phyloP scores from a whole-genome alignment of 2,329 filamentous ascomycete genomes.

The Epichloe coenophiala region DNA sequence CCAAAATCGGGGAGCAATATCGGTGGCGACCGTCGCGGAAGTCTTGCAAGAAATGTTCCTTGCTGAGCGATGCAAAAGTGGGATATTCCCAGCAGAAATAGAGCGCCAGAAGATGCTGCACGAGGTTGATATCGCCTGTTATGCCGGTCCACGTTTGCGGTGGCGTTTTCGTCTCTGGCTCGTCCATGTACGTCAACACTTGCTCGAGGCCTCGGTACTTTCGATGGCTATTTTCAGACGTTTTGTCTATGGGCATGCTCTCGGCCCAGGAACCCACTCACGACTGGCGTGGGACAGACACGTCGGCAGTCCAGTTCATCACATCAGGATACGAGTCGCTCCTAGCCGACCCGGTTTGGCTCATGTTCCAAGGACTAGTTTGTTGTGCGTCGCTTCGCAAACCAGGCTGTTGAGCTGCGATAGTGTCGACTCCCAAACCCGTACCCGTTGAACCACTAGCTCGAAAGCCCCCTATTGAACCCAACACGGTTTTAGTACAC shows the following conservation, averaged over 20 bases:
- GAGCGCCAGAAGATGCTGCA: conserved; percentile 49
- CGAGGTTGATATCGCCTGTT: conserved; percentile 41
- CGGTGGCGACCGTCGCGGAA: conserved; percentile 46
- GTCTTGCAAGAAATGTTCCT: conserved; percentile 56
- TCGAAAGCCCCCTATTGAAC: conserved; percentile 15
- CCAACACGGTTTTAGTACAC: conserved; percentile 6
- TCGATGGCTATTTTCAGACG: conserved; percentile 16
- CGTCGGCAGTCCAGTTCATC: conserved; percentile 32
- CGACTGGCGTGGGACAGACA: conserved; percentile 26
- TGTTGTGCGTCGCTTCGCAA: conserved; percentile 27
- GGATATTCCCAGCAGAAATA: conserved; percentile 70
- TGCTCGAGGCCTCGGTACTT: conserved; percentile 31
- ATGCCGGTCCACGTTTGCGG: conserved; percentile 45
- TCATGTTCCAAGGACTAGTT: conserved; percentile 36
- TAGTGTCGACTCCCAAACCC: conserved; percentile 16
- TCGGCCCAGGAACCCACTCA: conserved; percentile 39
- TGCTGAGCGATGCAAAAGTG: conserved; percentile 59
- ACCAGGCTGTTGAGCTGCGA: conserved; percentile 15
- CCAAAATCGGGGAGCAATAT: conserved; percentile 54
- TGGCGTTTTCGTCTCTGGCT: conserved; percentile 29
- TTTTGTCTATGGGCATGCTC: conserved; percentile 21
- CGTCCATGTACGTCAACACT: conserved; percentile 31
- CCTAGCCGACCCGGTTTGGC: conserved; percentile 30
- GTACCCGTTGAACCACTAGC: conserved; percentile 10
- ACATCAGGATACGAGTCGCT: conserved; percentile 33